phyloP scores from a whole-genome alignment of 225 moss, liverwort and hornwort genomes.

The Straminergon stramineum region DNA sequence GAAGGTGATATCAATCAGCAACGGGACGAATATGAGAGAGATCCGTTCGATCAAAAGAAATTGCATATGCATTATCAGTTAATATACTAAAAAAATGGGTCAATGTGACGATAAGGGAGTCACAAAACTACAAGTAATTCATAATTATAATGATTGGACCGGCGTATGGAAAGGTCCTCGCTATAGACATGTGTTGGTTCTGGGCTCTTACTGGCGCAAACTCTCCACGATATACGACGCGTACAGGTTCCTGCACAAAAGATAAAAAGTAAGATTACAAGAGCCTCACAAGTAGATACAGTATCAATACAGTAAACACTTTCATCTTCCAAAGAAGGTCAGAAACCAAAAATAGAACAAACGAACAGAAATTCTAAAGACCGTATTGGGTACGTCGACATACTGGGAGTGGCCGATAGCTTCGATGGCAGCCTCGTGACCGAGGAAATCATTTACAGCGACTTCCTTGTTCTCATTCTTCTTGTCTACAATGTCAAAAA shows the following conservation, averaged over 20 bases:
- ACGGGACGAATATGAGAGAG: background rate
- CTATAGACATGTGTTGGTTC: conserved; percentile 4
- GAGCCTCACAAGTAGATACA: background rate
- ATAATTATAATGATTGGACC: background rate
- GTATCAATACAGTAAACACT: background rate
- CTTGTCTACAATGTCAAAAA: conserved; percentile 39
- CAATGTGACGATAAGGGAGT: conserved; percentile 5
- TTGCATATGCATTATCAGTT: background rate
- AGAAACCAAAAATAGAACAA: background rate
- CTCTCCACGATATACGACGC: conserved; percentile 94
- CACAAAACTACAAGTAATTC: conserved; percentile 3
- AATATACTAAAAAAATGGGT: background rate
- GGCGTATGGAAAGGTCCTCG: background rate
- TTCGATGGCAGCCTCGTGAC: conserved; percentile 61
- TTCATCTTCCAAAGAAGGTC: background rate
- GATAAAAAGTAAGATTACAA: background rate
- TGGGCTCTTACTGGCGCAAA: conserved; percentile 62
- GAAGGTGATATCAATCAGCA: background rate
- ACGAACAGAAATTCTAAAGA: background rate
- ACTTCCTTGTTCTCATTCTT: conserved; percentile 99
- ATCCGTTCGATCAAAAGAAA: background rate
- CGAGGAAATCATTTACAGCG: conserved; percentile 67
- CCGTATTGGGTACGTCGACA: background rate
- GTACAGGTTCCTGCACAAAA: conserved; percentile 67
- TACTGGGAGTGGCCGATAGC: conserved; percentile 81